Evolutionary conservation across 2,329 filamentous ascomycete species (phyloP).

Genomic region (Pseudohalonectria lignicola): DNA sequence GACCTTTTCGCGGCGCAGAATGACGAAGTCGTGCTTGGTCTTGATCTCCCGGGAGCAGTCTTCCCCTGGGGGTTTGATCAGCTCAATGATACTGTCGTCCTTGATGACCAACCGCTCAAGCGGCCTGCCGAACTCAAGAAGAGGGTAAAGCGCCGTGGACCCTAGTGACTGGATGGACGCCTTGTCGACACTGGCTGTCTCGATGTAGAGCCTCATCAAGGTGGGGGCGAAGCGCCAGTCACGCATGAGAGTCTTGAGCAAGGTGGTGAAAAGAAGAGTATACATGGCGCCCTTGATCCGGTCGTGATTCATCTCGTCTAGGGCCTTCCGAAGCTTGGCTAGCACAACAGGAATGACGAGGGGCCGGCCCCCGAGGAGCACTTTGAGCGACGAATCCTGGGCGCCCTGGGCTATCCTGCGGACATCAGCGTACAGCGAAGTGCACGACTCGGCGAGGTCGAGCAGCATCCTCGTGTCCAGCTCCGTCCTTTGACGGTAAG

Average conservation of each 20-base stretch:
- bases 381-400: conserved; percentile 86
- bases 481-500: conserved; percentile 78
- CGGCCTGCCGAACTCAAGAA: conserved; percentile 86
- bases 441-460: conserved; percentile 79
- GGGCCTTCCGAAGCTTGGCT: conserved; percentile 63
- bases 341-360: conserved; percentile 86
- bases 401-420: conserved; percentile 88
- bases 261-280: conserved; percentile 76
- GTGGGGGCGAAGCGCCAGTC: conserved; percentile 93
- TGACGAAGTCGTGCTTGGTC: conserved; percentile 62
- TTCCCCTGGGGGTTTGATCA: conserved; percentile 58
- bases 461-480: conserved; percentile 76
- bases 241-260: conserved; percentile 76
- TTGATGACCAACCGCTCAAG: conserved; percentile 79
- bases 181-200: conserved; percentile 83
- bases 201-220: conserved; percentile 83
- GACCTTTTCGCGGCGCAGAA: conserved; percentile 63
- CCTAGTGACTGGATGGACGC: conserved; percentile 88
- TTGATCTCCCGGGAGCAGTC: conserved; percentile 52
- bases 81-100: conserved; percentile 57
- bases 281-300: conserved; percentile 93
- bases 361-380: conserved; percentile 75
- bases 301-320: conserved; percentile 73
- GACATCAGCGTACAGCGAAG: conserved; percentile 90
- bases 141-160: conserved; percentile 66